Evolutionary conservation across 2,329 filamentous ascomycete genomes (phyloP).

Genomic region (Cladosporium sp.): DNA sequence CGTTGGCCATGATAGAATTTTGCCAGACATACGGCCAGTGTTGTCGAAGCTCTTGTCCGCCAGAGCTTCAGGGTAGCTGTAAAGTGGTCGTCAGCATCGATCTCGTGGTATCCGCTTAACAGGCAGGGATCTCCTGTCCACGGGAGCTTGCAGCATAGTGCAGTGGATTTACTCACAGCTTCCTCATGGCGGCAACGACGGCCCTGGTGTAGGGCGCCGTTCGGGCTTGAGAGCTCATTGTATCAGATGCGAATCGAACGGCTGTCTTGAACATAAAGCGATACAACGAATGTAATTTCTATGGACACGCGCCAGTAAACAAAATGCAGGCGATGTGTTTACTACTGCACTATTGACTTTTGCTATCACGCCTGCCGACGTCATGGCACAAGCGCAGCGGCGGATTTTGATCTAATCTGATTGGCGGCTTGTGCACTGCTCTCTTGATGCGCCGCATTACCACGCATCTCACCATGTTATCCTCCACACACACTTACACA

Average conservation of each 20-base stretch:
- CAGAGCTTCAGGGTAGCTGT: constrained; percentile 80
- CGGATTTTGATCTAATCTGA: neutral
- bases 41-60: constrained; percentile 94
- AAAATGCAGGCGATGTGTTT: neutral
- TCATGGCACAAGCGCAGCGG: neutral
- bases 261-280: constrained; percentile 28
- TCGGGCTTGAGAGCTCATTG: constrained; percentile 38
- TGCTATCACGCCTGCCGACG: constrained; percentile 3
- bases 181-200: constrained; percentile 75
- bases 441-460: too few species aligned
- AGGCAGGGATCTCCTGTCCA: neutral
- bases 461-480: neutral
- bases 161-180: constrained; percentile 55
- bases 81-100: neutral
- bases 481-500: neutral
- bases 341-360: constrained; percentile 9
- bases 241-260: constrained; percentile 31
- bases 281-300: neutral
- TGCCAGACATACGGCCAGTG: constrained; percentile 61
- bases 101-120: neutral
- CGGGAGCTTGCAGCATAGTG: neutral
- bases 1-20: neutral
- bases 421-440: neutral
- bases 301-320: neutral
- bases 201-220: constrained; percentile 59